Base-by-base conservation (phyloP, 2,329 filamentous ascomycete species). In the Stagonosporopsis rhizophila region DNA sequence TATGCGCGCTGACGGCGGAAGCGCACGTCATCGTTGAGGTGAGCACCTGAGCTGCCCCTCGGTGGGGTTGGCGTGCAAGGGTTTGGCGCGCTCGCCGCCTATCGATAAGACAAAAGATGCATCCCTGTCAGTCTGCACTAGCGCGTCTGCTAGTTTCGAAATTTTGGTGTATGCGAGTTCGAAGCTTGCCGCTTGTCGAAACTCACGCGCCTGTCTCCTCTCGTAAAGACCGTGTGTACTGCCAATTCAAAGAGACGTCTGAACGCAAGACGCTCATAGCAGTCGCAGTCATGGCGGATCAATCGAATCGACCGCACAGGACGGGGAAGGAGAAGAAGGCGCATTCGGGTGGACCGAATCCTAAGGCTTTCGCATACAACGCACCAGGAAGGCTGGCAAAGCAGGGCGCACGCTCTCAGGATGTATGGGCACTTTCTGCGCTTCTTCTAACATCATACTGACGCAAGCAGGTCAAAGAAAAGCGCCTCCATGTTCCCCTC, bases 401-500 rank as follows among this genome's bases (percentile, higher is more conserved):
- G 75, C 86, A 90, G 64, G 90, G 89, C 5, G 87, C 88, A 49
- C 83, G 90, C 71, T 89, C 87, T 56, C 84, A 88, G 70, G 89
- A 91, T 84, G 87, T 89, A 80, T 25, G 80, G 17, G 3, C 37
- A 27, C 34, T 9, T 30, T 15, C 20, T 42, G n/a, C 23, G 12
- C 4, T 5, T 4, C 17, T 9, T 8, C 3, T 1, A 3, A 0
- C 6, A n/a, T 6, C n/a, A 1, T 8, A 17, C 60, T 69, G 35
- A 70, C 37, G 38, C 15, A 0, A 6, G 12, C 71, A 93, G 89
- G 88, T 96, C 77, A 95, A 92, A 83, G 96, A 99, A 79, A 97
- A 96, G 79, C 87, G 94, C 57, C 84, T 98, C 35, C 96, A 99
- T 83, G 95, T 99, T 17, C 95, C 95, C 40, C 89, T 96, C 75